Evolutionary conservation across 352 stramenopile genomes (phyloP).

Genomic region (Aphanomyces euteiches): DNA sequence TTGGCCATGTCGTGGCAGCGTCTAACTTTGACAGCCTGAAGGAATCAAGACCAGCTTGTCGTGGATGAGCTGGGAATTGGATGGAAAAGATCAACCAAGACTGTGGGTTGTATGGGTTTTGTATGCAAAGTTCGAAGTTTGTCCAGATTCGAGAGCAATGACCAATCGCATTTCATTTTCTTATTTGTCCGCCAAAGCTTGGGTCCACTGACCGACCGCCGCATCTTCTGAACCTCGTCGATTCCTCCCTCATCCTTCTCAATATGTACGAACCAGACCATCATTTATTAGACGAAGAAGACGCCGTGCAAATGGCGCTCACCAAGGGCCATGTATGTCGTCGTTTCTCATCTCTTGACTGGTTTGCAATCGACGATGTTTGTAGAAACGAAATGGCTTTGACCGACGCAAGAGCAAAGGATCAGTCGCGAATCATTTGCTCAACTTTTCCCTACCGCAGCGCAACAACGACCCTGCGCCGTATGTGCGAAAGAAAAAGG

Average conservation of each 20-base stretch:
- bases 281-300: constrained; percentile 22
- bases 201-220: no score
- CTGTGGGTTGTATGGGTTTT: no score
- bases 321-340: constrained; percentile 25
- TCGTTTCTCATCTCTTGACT: neutral
- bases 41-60: no score
- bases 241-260: neutral
- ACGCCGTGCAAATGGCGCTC: constrained; percentile 22
- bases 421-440: constrained; percentile 73
- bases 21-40: no score
- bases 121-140: no score
- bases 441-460: constrained; percentile 79
- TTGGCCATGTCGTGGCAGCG: no score
- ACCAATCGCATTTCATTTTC: no score
- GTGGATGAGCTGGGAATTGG: no score
- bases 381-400: constrained; percentile 6
- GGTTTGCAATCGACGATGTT: neutral
- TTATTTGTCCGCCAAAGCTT: no score
- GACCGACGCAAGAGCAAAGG: constrained; percentile 25
- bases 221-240: no score
- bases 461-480: constrained; percentile 47
- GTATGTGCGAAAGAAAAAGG: constrained; percentile 57
- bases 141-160: no score
- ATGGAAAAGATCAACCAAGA: no score
- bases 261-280: constrained; percentile 13